Evolutionary conservation across 352 stramenopile genomes (phyloP), one percentile per base, ranked within the genome.

Genomic region (Globisporangium apiculatum): DNA sequence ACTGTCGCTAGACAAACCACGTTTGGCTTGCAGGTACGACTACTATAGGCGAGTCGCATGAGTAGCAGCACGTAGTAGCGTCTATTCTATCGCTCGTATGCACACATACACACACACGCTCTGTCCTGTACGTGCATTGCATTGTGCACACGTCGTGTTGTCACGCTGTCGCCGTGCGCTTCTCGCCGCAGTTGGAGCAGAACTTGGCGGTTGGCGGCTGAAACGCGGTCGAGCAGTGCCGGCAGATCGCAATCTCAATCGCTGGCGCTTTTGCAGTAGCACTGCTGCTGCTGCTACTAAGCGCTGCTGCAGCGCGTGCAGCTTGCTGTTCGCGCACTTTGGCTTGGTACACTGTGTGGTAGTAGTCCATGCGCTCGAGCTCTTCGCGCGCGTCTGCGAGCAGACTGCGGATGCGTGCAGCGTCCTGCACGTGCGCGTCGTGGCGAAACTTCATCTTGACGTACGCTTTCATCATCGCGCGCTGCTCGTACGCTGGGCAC

Each of bases 301-400:
- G 18, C 2, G 9, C 24, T 17, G 31, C 48, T 38, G 11, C 48
- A 9, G 40, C 48, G 31, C 48, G 42, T 51, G 35, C 40, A 24
- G 62, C 36, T 56, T 45, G 53, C 43, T 71, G 50, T 36, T 73
- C 59, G 18, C 63, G 64, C 53, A 90, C 68, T 57, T 89, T 91
- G 24, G 73, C 65, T 53, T 79, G 65, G 59, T 91, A 93, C 42
- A 95, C 69, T 2, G 77, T 86, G 66, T 95, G 85, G 57, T 89
- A 95, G 59, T 93, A 95, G 40, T 93, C 73, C 85, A 95, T 95
- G 18, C 76, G 83, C 41, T 86, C 74, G 18, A 95, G 75, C 58
- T 95, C 83, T 62, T 95, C 85, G 24, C 58, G 65, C 8, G 67
- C 81, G 47, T 95, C 81, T 15, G 66, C 71, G 49, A 95, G 49